Evolutionary conservation across 257 asterid genomes (phyloP).

Genomic region (Salvia splendens): DNA sequence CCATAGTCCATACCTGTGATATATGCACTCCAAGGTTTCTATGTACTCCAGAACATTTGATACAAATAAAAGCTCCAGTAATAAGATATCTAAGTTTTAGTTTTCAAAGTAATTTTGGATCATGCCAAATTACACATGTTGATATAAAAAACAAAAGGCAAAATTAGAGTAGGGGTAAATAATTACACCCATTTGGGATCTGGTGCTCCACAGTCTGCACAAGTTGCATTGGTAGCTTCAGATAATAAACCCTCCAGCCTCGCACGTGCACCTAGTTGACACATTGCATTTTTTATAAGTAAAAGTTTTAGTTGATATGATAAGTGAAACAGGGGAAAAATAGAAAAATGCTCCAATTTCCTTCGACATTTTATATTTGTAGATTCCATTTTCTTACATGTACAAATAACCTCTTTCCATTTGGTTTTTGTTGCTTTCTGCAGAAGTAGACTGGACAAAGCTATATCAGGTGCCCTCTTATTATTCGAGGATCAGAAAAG

Average conservation of each 20-base stretch:
- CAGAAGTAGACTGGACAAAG: conserved; percentile 47
- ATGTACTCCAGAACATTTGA: conserved; percentile 91
- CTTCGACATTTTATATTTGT: background rate
- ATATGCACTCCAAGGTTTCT: conserved; percentile 95
- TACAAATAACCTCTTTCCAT: conserved; percentile 5
- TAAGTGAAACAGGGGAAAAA: no score
- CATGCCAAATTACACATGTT: no score
- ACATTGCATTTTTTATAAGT: no score
- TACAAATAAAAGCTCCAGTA: conserved; percentile 82
- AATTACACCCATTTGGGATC: conserved; percentile 99
- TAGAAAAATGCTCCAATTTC: conserved; percentile 8
- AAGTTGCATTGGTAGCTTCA: conserved; percentile 62
- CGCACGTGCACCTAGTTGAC: conserved; percentile 48
- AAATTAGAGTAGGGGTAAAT: conserved; percentile 15
- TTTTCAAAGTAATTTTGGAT: background rate
- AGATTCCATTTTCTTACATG: conserved; percentile 1
- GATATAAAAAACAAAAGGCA: background rate
- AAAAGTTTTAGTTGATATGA: no score
- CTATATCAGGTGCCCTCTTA: conserved; percentile 43
- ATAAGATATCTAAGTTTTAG: conserved; percentile 50
- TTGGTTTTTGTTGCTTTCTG: conserved; percentile 28
- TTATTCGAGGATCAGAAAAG: conserved; percentile 29
- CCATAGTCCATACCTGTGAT: conserved; percentile 56
- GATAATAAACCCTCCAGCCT: conserved; percentile 61
- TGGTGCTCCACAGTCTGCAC: conserved; percentile 91